These are phyloP conservation scores for Phyllostachys edulis DNA, from an alignment of 176 grass and related monocot species.

Conservation along the genomic window DNA sequence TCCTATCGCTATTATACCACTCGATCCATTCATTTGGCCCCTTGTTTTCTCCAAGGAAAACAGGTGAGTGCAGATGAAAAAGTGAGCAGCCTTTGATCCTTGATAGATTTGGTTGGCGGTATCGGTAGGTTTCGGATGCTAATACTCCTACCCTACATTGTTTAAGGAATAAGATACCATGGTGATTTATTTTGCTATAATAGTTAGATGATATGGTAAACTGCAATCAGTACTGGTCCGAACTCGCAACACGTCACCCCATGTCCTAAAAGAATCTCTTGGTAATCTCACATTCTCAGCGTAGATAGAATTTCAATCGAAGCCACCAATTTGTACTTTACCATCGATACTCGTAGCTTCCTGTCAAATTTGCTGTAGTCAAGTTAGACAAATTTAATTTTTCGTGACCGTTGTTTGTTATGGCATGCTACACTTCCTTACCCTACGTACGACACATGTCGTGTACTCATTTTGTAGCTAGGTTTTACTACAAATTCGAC, in stretches of 20 bases:
- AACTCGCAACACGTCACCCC: neutral
- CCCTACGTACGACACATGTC: no score
- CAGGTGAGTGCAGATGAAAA: neutral
- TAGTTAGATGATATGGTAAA: neutral
- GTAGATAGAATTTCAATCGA: neutral
- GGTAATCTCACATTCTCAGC: constrained; percentile 25
- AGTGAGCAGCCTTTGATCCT: neutral
- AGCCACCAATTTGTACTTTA: neutral
- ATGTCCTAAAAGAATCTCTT: neutral
- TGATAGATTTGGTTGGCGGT: neutral
- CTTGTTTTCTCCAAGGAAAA: neutral
- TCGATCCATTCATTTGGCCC: neutral
- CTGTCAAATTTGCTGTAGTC: neutral
- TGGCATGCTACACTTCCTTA: no score
- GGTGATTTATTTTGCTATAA: neutral
- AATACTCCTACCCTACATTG: neutral
- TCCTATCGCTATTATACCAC: constrained; percentile 10
- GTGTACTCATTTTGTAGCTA: neutral
- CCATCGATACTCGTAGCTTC: neutral
- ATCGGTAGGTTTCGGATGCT: constrained; percentile 21
- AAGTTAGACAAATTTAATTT: neutral
- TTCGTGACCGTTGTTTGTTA: neutral
- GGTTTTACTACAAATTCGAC: neutral
- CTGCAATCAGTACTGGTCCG: neutral
- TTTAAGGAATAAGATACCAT: neutral